Evolutionary conservation across 2,329 filamentous ascomycete genomes (phyloP), one percentile per base, ranked within the genome.

Genomic region (Aspergillus fumigatiaffinis): DNA sequence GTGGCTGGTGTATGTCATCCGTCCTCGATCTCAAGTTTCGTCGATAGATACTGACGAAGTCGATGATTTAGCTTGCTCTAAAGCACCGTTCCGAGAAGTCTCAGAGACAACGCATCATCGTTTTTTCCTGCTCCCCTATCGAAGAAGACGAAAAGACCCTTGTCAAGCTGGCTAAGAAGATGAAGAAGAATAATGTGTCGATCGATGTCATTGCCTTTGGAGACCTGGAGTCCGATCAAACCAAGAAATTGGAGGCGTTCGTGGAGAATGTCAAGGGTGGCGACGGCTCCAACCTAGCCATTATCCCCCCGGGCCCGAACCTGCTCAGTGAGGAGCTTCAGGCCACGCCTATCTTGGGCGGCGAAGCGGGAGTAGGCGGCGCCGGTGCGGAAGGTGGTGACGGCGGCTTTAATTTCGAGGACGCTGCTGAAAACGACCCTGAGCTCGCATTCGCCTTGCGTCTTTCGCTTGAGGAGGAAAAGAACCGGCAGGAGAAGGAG

Each of bases 41-140:
- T 44, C 25, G 12, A 50, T 10, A 8, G 41, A 17, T 10, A 23
- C 57, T 68, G 48, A 66, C 53, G 50, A 42, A 38, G 41, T 53
- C 28, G 46, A 32, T 60, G 8, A 38, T 35, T 64, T 71, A 97
- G 92, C 85, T 99, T 68, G 94, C 94, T 44, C 84, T 99, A 69
- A 97, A 97, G 80, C 94, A 99, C 79, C 88, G 94, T 69, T 92
- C 96, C 79, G 97, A 99, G 80, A 96, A 96, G 78, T 91, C 91
- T 51, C 94, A 97, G 79, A 87, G 91, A 67, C 92, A 96, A 82
- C 90, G 94, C 65, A 96, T 99, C 82, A 89, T 99, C 77, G 92
- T 95, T 60, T 97, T 99, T 76, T 89, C 92, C 62, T 99, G 94
- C 83, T 96, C 92, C 46, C 90, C 92, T 28, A 88, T 97, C 70